Evolutionary conservation across 208 protist species (phyloP), one percentile per base, ranked within the genome.

Genomic region (Tritrichomonas foetus): DNA sequence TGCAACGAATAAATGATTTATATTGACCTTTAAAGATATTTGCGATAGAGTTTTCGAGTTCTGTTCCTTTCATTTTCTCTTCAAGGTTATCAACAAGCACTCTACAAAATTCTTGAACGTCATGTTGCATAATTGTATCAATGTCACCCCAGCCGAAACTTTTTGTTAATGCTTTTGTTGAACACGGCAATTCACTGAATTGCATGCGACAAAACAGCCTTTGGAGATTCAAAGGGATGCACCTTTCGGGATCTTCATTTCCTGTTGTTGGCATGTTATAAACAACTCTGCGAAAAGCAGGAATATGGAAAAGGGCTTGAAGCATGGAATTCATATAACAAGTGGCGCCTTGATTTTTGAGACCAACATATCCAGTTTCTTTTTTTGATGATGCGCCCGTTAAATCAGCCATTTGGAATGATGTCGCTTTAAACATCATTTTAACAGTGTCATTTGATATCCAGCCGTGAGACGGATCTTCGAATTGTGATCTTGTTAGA

Each of bases 91-190:
- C 97, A 55, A 95, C 96, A 20, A 98, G 95, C 36, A 98, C 97
- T 30, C 97, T 94, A 94, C 96, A 97, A 36, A 98, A 95, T 95
- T 98, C 97, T 94, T 97, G 94, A 57, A 96, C 95, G 55, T 96
- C 97, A 93, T 98, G 97, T 95, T 98, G 97, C 84, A 96, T 97
- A 78, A 98, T 98, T 3, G 96, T 94, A 89, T 98, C 97, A 30
- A n/a, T 25, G 13, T 69, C 64, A n/a, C 25, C n/a, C 64, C 64
- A 69, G 11, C 64, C 64, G n/a, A 69, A 69, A 33, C 22, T 33
- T n/a, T 69, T 69, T 33, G 64, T 69, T 25, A 69, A 69, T 30
- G 49, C 93, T 93, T 95, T 97, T 0, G 97, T 98, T 5, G 93
- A 94, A 8, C 97, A 97, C 25, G 94, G 66, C 0, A 92, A 74